Evolutionary conservation across 2,329 filamentous ascomycete genomes (phyloP).

Genomic region (Amauroascus verrucosus): DNA sequence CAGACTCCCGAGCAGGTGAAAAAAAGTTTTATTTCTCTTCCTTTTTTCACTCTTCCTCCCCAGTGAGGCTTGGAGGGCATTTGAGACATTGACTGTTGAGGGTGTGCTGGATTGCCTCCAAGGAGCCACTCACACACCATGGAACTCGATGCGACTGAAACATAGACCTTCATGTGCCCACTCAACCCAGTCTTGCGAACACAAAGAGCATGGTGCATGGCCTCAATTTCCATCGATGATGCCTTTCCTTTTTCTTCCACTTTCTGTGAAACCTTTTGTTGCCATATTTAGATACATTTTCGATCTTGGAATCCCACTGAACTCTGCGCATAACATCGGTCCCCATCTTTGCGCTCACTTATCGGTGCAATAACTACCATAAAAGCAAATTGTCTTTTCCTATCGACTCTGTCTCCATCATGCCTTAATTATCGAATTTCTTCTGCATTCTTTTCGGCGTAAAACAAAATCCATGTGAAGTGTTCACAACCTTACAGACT

Average conservation of each 20-base stretch:
- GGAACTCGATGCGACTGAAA: constrained; percentile 7
- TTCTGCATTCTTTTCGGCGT: too few species aligned
- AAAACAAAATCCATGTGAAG: too few species aligned
- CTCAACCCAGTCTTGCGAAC: neutral
- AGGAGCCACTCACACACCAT: neutral
- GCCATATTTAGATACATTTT: constrained; percentile 7
- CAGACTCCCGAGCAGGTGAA: too few species aligned
- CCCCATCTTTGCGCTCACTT: too few species aligned
- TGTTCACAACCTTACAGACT: too few species aligned
- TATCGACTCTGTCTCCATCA: too few species aligned
- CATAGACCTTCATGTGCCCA: constrained; percentile 6
- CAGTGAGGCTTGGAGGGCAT: constrained; percentile 4
- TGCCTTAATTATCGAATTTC: too few species aligned
- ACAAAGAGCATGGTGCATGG: neutral
- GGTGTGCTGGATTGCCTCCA: constrained; percentile 4
- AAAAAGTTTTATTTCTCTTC: neutral
- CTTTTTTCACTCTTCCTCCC: neutral
- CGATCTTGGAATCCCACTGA: neutral
- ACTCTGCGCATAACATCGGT: neutral
- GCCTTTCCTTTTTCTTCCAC: neutral
- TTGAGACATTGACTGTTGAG: constrained; percentile 6
- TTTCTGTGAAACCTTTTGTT: constrained; percentile 1
- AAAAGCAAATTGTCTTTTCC: too few species aligned
- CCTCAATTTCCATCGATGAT: neutral
- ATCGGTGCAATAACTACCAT: too few species aligned